A percentile compares a stretch with the other conserved stretches of the same genome.
Evolutionary conservation across 176 grass and related monocot genomes (phyloP).

Genomic region (Puya raimondii): DNA sequence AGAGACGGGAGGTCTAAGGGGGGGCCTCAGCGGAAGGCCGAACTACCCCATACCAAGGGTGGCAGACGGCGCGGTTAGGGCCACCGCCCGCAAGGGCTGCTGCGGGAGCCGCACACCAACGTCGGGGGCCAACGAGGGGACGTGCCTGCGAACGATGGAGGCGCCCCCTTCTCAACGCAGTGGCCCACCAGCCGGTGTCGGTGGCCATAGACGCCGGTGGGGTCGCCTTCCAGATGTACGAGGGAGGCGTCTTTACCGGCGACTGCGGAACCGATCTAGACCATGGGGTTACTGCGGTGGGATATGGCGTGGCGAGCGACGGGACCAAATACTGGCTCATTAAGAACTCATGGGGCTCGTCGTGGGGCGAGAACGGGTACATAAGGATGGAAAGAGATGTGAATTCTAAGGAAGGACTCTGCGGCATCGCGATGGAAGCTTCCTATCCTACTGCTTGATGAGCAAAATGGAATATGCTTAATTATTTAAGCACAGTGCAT

Average conservation of each 20-base stretch:
- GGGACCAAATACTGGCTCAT: slow-evolving; percentile 42
- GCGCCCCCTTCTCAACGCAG: slow-evolving; percentile 31
- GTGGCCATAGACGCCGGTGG: slow-evolving; percentile 36
- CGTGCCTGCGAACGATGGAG: slow-evolving; percentile 47
- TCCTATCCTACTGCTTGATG: slow-evolving; percentile 30
- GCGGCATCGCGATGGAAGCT: slow-evolving; percentile 40
- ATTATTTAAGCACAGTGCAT: no score
- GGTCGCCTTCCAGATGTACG: slow-evolving; percentile 41
- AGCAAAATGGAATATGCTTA: no score
- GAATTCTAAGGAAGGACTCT: slow-evolving; percentile 32
- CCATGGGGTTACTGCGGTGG: slow-evolving; percentile 51
- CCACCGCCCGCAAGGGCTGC: slow-evolving; percentile 3
- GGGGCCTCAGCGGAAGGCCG: slow-evolving; percentile 31
- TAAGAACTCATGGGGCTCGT: slow-evolving; percentile 59
- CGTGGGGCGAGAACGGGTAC: slow-evolving; percentile 50
- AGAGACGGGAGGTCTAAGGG: slow-evolving; percentile 30
- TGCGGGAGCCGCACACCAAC: slow-evolving; percentile 10
- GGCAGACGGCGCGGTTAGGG: slow-evolving; percentile 24
- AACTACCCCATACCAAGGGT: slow-evolving; percentile 51
- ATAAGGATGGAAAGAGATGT: slow-evolving; percentile 33
- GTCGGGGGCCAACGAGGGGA: slow-evolving; percentile 35
- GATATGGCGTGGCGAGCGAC: slow-evolving; percentile 40
- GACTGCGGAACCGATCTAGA: slow-evolving; percentile 32
- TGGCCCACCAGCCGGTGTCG: slow-evolving; percentile 47
- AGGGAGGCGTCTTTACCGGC: slow-evolving; percentile 35